Evolutionary conservation across 2,329 filamentous ascomycete species (phyloP), one percentile per base, ranked within the genome.

Genomic region (Grosmannia serpens): DNA sequence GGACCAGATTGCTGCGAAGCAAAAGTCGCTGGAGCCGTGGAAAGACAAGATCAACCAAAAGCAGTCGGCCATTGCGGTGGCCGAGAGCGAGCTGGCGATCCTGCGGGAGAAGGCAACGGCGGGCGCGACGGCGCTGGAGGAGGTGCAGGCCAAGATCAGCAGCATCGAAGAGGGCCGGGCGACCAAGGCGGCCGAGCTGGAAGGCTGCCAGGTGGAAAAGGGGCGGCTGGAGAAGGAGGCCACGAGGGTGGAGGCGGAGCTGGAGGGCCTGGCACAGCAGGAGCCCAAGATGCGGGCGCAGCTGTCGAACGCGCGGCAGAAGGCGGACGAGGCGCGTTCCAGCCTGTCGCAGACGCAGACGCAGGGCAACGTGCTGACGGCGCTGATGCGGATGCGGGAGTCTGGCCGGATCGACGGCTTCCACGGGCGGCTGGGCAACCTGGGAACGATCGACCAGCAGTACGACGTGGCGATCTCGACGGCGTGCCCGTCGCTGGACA

Each of bases 381-480:
- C 91, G 0, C 75, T 99, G 33, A 95, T 96, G 87, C 86, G 94
- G 54, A 83, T 99, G 73, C 94, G 90, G 68, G 94, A 97, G 68
- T 96, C 94, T 26, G 94, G 94, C 15, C 88, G 94, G 70, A 95
- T 99, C 63, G 91, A 96, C 67, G 94, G 95, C 2, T 99, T 99
- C 73, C 91, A 99, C 67, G 94, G 94, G 29, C 86, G 94, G 35
- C 84, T 99, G 4, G 95, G 94, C 11, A 96, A 97, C 65, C 81
- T 99, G 1, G 94, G 94, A 50, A 86, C 89, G 0, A 99, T 99
- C 64, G 91, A 99, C 67, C 81, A 89, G 69, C 89, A 89, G 72
- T 99, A 95, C 70, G 94, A 99, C 67, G 84, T 99, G 50, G 94
- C 94, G n/a, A 96, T 99, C 61, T 99, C 95, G 0, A 99, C 94